These are phyloP conservation scores for Taphrina wiesneri DNA, from an alignment of 1,139 yeast species.

Conservation along the genomic window DNA sequence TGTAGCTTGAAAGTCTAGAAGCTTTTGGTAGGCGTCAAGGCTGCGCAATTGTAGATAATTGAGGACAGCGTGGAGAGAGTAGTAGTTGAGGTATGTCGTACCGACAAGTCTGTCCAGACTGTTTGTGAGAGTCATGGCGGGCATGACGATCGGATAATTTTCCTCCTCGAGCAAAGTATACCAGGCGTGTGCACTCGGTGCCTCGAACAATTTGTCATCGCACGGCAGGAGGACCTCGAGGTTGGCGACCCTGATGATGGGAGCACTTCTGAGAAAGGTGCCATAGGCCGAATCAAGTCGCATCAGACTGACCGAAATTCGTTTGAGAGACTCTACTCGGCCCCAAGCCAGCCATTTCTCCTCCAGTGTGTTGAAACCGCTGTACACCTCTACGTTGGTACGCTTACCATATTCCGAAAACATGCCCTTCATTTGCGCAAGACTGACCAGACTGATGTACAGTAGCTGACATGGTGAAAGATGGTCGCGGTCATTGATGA, in stretches of 20 bases:
- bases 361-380: conserved; percentile 1
- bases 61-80: conserved; percentile 28
- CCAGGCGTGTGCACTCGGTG: conserved; percentile 28
- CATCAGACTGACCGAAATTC: conserved; percentile 26
- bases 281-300: conserved; percentile 31
- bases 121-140: conserved; percentile 11
- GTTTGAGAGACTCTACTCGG: conserved; percentile 25
- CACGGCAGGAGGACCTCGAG: conserved; percentile 31
- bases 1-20: conserved; percentile 20
- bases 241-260: conserved; percentile 15
- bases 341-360: conserved; percentile 31
- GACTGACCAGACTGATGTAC: conserved; percentile 27
- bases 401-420: conserved; percentile 25
- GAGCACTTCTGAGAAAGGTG: conserved; percentile 14
- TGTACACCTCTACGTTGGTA: background rate
- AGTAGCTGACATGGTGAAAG: conserved; percentile 29
- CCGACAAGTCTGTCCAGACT: conserved; percentile 21
- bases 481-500: conserved; percentile 26
- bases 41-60: conserved; percentile 24
- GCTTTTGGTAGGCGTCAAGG: conserved; percentile 22
- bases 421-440: conserved; percentile 33
- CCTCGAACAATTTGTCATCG: conserved; percentile 25
- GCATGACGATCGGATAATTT: conserved; percentile 23
- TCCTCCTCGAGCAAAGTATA: conserved; percentile 5
- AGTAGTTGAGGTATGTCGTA: conserved; percentile 19